Evolutionary conservation across 2,329 filamentous ascomycete species (phyloP), one percentile per base, ranked within the genome.

Genomic region (Pyrenophora seminiperda): DNA sequence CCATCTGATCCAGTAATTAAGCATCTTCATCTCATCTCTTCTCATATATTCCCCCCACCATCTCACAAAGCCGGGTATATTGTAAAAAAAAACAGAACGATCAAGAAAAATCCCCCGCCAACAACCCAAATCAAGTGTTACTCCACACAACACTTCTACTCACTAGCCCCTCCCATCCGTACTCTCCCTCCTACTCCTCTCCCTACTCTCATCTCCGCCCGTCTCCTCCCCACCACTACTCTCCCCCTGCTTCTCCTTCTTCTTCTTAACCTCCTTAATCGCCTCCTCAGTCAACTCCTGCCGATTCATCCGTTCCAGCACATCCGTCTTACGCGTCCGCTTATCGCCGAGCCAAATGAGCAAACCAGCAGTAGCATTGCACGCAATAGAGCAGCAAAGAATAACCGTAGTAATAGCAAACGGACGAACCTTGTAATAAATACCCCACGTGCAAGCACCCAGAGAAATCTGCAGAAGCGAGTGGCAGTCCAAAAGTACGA

Each of bases 261-360:
- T 76, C 66, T 80, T 80, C 58, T 80, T 73, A 9, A 82, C 75
- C 60, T 81, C 81, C 56, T 79, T 77, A 58, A 87, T 85, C 1
- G 84, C 85, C 59, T 85, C 78, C 38, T 80, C 74, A 0, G 90
- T 95, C 47, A 95, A 73, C 56, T 90, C 84, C 67, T 94, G 90
- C 22, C 89, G 78, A 63, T 89, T 84, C 73, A 94, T 83, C 36
- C 86, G 81, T 65, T 92, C 86, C 17, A 91, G 78, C 0, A 95
- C 89, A 33, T 95, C 90, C 81, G 91, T 93, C 80, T 95, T 95
- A 41, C 90, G 79, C 2, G 90, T 91, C 56, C 81, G 83, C 15
- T 86, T 82, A 66, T 93, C 90, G 1, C 90, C 90, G 13, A 91
- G 79, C 58, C 80, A 85, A 67, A 95, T 95, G 19, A 93, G 68